phyloP scores from a whole-genome alignment of 2,329 filamentous ascomycete species.

The Fusarium pininemorale region DNA sequence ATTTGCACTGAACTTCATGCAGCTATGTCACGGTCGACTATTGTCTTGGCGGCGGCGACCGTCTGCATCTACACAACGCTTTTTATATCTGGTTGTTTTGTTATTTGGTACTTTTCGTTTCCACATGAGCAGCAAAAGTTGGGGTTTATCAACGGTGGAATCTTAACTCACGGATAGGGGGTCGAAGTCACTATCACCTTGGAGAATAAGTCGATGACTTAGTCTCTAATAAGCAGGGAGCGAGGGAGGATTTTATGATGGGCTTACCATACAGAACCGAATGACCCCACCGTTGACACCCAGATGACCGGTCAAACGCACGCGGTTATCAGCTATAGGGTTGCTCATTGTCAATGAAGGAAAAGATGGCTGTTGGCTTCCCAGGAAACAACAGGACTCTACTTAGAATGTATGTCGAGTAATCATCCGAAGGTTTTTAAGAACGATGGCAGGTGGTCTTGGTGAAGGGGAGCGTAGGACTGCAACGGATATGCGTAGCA shows the following conservation, averaged over 20 bases:
- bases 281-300: conserved; percentile 20
- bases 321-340: conserved; percentile 25
- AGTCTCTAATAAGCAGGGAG: conserved; percentile 36
- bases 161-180: conserved; percentile 32
- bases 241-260: conserved; percentile 23
- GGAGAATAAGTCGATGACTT: conserved; percentile 33
- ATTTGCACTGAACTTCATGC: conserved; percentile 16
- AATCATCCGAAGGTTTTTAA: conserved; percentile 43
- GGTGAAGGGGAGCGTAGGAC: conserved; percentile 40
- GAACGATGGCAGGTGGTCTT: conserved; percentile 39
- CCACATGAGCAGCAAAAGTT: conserved; percentile 40
- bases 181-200: conserved; percentile 30
- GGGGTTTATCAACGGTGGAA: conserved; percentile 36
- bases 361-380: conserved; percentile 23
- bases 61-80: conserved; percentile 6
- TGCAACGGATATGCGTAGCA: conserved; percentile 35
- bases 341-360: conserved; percentile 36
- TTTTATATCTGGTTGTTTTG: conserved; percentile 36
- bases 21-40: conserved; percentile 8
- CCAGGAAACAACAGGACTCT: conserved; percentile 35
- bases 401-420: conserved; percentile 46
- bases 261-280: conserved; percentile 30
- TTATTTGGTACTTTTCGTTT: conserved; percentile 31
- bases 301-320: conserved; percentile 19
- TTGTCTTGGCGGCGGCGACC: conserved; percentile 8